Evolutionary conservation across 805 yeast genomes (phyloP).

Genomic region (Ogataea chonburiensis): DNA sequence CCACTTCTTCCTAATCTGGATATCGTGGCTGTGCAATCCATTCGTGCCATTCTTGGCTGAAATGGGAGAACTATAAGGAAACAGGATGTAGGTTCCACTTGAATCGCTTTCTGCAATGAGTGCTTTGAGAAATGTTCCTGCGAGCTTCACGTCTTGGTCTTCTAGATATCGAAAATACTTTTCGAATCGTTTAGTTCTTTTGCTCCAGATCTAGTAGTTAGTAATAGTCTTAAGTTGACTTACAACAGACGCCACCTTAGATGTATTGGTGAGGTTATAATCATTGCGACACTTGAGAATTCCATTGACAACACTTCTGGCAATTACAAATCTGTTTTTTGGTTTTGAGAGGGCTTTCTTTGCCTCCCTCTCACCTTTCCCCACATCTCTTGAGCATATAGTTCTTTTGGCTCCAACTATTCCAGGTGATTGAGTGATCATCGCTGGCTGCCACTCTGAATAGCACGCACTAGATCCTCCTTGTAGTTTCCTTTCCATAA

Average conservation of each 20-base stretch:
- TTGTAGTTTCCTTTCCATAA: background rate
- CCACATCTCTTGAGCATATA: background rate
- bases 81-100: no score
- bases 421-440: background rate
- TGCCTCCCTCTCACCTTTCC: background rate
- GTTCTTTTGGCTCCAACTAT: background rate
- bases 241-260: slow-evolving; percentile 19
- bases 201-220: slow-evolving; percentile 14
- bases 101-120: background rate
- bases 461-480: background rate
- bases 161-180: slow-evolving; percentile 14
- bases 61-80: no score
- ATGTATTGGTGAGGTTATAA: slow-evolving; percentile 8
- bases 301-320: slow-evolving; percentile 16
- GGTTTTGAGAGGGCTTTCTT: slow-evolving; percentile 11
- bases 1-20: no score
- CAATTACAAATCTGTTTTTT: slow-evolving; percentile 19
- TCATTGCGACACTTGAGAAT: slow-evolving; percentile 1
- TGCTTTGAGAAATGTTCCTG: background rate
- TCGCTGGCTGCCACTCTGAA: background rate
- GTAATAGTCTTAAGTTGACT: slow-evolving; percentile 3
- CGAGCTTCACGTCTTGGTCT: slow-evolving; percentile 6
- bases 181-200: slow-evolving; percentile 4
- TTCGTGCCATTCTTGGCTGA: no score
- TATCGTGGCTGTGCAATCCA: no score